These are phyloP conservation scores for Hericium erinaceus DNA, from an alignment of 768 basidiomycete species.

Conservation along the genomic window DNA sequence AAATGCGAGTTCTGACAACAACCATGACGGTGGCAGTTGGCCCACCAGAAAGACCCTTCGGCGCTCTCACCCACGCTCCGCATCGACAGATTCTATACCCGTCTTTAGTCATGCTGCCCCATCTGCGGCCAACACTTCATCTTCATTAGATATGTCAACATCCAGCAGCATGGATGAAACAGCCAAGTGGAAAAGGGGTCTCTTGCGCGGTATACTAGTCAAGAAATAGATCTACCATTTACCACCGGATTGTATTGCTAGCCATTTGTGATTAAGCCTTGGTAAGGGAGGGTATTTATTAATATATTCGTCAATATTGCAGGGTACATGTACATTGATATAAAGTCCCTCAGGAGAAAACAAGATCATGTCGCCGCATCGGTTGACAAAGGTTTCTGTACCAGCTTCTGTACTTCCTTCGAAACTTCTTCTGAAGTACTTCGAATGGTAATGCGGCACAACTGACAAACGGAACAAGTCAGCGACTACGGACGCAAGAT, in stretches of 20 bases:
- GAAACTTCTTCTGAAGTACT: conserved; percentile 93
- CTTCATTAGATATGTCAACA: not conserved
- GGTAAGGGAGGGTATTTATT: no score
- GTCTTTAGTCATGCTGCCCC: conserved; percentile 4
- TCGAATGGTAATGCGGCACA: conserved; percentile 88
- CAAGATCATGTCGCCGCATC: conserved; percentile 16
- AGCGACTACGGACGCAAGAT: not conserved
- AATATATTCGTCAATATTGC: no score
- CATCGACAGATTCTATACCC: conserved; percentile 50
- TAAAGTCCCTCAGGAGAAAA: not conserved
- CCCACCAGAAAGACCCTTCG: conserved; percentile 13
- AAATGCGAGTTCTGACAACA: no score
- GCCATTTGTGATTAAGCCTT: not conserved
- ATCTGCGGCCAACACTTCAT: not conserved
- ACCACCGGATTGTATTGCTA: not conserved
- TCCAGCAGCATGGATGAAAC: not conserved
- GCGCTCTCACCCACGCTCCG: conserved; percentile 35
- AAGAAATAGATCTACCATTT: conserved; percentile 22
- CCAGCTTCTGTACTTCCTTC: conserved; percentile 48
- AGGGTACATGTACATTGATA: not conserved
- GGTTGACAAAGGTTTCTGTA: conserved; percentile 31
- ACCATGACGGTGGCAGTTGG: not conserved
- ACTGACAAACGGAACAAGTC: conserved; percentile 29
- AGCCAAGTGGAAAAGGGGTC: conserved; percentile 22
- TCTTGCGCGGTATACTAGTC: conserved; percentile 31